Percentiles rank a stretch among this genome's conserved stretches.
phyloP scores from a whole-genome alignment of 768 basidiomycete genomes.

The Chlorophyllum brunneum region DNA sequence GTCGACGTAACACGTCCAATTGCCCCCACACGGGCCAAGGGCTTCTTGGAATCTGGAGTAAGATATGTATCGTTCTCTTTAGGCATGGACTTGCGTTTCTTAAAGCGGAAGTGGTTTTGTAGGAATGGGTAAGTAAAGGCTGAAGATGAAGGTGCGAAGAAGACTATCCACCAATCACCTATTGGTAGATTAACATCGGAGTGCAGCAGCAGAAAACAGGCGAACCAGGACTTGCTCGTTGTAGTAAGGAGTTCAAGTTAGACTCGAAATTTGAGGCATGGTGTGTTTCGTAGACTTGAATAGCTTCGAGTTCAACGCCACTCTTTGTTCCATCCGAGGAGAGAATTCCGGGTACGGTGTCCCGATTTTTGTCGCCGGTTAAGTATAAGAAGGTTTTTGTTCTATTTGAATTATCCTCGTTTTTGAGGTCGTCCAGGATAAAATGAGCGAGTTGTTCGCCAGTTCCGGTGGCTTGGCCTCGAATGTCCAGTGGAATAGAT shows the following conservation, averaged over 20 bases:
- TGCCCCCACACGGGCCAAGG: conserved; percentile 11
- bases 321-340: conserved; percentile 14
- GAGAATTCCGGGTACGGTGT: conserved; percentile 56
- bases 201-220: neutral
- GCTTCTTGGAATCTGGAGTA: neutral
- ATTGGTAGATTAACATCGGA: neutral
- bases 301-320: conserved; percentile 38
- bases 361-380: conserved; percentile 84
- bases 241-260: conserved; percentile 28
- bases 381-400: conserved; percentile 58
- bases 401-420: conserved; percentile 5
- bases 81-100: neutral
- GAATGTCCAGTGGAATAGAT: conserved; percentile 23
- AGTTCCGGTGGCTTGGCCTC: conserved; percentile 55
- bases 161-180: conserved; percentile 19
- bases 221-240: neutral
- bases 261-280: conserved; percentile 48
- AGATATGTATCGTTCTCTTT: neutral
- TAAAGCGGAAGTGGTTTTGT: conserved; percentile 13
- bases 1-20: conserved; percentile 18
- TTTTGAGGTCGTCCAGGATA: conserved; percentile 41
- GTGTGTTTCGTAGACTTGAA: conserved; percentile 72
- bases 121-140: conserved; percentile 14
- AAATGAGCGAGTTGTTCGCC: conserved; percentile 64
- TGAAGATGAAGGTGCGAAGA: conserved; percentile 20